Evolutionary conservation across 2,329 filamentous ascomycete species (phyloP).

Genomic region (Zymoseptoria pseudotritici): DNA sequence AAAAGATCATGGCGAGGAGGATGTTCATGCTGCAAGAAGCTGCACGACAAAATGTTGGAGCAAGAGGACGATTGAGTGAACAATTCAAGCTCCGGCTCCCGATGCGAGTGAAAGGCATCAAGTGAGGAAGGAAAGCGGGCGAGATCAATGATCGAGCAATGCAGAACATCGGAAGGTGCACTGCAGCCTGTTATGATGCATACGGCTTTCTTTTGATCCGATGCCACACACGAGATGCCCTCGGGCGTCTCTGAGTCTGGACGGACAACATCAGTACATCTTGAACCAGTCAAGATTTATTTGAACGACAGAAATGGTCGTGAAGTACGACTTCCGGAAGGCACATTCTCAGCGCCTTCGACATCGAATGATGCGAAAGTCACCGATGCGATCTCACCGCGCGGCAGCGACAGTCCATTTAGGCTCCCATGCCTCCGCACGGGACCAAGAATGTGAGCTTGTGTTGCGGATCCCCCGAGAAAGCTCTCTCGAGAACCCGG

Average conservation of each 20-base stretch:
- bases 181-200: too few species aligned
- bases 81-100: constrained; percentile 28
- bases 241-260: background rate
- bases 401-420: background rate
- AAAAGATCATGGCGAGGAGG: constrained; percentile 24
- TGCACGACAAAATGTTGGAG: constrained; percentile 20
- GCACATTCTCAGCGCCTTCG: background rate
- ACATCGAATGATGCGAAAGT: background rate
- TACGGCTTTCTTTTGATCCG: too few species aligned
- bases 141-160: too few species aligned
- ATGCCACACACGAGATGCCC: too few species aligned
- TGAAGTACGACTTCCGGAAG: background rate
- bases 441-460: too few species aligned
- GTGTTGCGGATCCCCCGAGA: too few species aligned
- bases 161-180: too few species aligned
- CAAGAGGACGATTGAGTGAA: constrained; percentile 20
- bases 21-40: constrained; percentile 31
- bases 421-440: background rate
- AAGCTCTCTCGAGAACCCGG: too few species aligned
- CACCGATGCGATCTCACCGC: background rate
- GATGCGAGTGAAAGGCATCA: constrained; percentile 14
- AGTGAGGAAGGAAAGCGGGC: constrained; percentile 1
- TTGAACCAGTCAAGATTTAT: background rate
- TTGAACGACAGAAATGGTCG: background rate
- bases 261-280: background rate